Percentiles rank a stretch among this genome's conserved stretches.
These are phyloP conservation scores for Eucalyptus caleyi DNA, from an alignment of 345 rosid species.

Conservation along the genomic window DNA sequence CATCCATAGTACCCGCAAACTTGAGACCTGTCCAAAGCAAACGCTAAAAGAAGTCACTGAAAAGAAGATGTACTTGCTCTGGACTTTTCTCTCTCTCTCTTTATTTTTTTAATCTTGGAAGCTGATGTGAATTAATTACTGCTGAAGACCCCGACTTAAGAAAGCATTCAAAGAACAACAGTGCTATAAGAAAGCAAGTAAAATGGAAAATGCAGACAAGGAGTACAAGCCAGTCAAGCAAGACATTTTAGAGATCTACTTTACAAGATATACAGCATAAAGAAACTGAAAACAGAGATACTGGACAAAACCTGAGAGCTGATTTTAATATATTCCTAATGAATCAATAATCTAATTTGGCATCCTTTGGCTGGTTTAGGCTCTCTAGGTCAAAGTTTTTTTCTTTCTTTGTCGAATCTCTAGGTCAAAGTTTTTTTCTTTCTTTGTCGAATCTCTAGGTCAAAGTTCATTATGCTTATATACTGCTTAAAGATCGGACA, in stretches of 20 bases:
- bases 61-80: not conserved
- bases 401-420: not conserved
- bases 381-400: not conserved
- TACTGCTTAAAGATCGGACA: not conserved
- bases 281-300: not conserved
- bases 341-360: not conserved
- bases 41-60: not conserved
- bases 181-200: not conserved
- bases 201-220: not conserved
- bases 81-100: not conserved
- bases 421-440: not conserved
- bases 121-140: not conserved
- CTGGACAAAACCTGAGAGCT: not conserved
- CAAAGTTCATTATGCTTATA: not conserved
- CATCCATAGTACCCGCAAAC: slow-evolving; percentile 90
- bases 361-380: not conserved
- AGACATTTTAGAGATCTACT: not conserved
- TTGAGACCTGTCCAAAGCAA: slow-evolving; percentile 58
- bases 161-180: not conserved
- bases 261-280: not conserved
- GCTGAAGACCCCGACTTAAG: not conserved
- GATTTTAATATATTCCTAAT: not conserved
- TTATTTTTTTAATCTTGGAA: not conserved
- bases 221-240: not conserved
- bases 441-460: not conserved